These are phyloP conservation scores for Penicillium capsulatum DNA, from an alignment of 2,329 filamentous ascomycete species.

Conservation along the genomic window DNA sequence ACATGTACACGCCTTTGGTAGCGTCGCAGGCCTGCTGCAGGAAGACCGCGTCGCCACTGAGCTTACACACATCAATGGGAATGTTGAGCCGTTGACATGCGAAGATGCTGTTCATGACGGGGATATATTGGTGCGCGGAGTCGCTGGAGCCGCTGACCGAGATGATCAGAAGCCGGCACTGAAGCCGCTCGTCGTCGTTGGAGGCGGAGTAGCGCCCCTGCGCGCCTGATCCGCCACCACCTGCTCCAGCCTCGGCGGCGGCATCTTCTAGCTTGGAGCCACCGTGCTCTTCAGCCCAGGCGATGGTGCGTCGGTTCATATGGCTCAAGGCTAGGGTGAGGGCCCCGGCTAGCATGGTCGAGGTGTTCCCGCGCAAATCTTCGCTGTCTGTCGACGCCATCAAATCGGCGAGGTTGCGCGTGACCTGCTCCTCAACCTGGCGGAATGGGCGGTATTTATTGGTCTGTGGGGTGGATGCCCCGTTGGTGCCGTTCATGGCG, in stretches of 20 bases:
- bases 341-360: conserved; percentile 85
- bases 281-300: conserved; percentile 57
- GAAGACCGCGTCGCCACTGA: conserved; percentile 83
- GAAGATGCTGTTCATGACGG: conserved; percentile 98
- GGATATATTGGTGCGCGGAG: conserved; percentile 85
- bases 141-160: conserved; percentile 88
- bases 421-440: conserved; percentile 75
- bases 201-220: conserved; percentile 20
- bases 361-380: conserved; percentile 60
- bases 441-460: conserved; percentile 96
- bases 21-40: conserved; percentile 84
- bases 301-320: conserved; percentile 76
- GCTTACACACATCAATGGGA: conserved; percentile 84
- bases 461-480: conserved; percentile 45
- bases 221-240: conserved; percentile 29
- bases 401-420: conserved; percentile 68
- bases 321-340: conserved; percentile 84
- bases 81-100: conserved; percentile 84
- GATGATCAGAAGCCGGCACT: conserved; percentile 80
- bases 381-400: conserved; percentile 62
- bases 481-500: conserved; percentile 51
- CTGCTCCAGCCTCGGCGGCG: conserved; percentile 32
- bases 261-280: conserved; percentile 37
- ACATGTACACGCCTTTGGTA: conserved; percentile 66
- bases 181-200: conserved; percentile 48